These are phyloP conservation scores for Dissoconium aciculare DNA, from an alignment of 2,329 filamentous ascomycete genomes.

Conservation along the genomic window DNA sequence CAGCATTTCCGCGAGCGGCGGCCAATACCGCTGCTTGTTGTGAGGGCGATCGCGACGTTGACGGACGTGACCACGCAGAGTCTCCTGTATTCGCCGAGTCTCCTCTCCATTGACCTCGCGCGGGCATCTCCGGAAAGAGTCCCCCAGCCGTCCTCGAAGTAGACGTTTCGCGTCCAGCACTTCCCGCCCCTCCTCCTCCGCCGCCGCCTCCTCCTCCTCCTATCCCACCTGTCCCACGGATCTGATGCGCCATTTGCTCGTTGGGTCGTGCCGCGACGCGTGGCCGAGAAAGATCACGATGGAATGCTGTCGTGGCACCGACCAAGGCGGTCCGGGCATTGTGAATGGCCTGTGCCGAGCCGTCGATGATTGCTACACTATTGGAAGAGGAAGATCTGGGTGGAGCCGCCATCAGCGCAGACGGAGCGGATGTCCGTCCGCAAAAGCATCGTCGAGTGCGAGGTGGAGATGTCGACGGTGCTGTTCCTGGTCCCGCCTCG, in stretches of 20 bases:
- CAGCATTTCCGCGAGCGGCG: constrained; percentile 5
- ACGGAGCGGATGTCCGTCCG: neutral
- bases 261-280: neutral
- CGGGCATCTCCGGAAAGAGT: constrained; percentile 3
- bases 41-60: constrained; percentile 13
- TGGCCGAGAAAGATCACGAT: too few relatives aligned
- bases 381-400: constrained; percentile 15
- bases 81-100: neutral
- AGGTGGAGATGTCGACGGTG: too few relatives aligned
- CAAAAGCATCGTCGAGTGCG: constrained; percentile 1
- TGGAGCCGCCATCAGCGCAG: constrained; percentile 9
- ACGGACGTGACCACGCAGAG: neutral
- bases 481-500: too few relatives aligned
- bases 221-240: neutral
- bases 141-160: constrained; percentile 4
- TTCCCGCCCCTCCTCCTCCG: neutral
- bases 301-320: constrained; percentile 36
- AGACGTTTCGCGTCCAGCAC: neutral
- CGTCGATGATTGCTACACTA: constrained; percentile 11
- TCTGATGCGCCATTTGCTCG: neutral
- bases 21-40: constrained; percentile 19
- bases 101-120: constrained; percentile 2
- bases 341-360: constrained; percentile 5
- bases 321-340: constrained; percentile 32
- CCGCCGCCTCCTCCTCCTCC: neutral